Conservation (phyloP, 768 basidiomycete species). For the Lactarius psammicola region DNA sequence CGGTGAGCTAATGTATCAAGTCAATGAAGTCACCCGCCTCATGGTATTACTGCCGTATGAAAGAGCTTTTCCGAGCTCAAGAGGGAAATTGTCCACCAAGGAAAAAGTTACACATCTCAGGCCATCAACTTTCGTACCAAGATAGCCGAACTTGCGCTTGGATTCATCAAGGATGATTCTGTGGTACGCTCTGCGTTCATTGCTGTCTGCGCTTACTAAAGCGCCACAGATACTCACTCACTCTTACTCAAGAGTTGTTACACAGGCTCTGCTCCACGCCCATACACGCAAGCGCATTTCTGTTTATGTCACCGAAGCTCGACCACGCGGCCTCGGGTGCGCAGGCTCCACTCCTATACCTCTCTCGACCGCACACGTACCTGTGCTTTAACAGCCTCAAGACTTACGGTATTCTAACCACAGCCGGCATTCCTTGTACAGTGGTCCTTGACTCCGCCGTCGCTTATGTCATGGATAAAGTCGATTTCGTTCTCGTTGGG, state of each 20-base stretch:
- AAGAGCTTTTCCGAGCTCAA: constrained; percentile 86
- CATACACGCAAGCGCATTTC: constrained; percentile 91
- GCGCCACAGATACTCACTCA: constrained; percentile 84
- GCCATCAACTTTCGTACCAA: constrained; percentile 84
- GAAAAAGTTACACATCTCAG: constrained; percentile 69
- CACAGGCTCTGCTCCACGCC: constrained; percentile 87
- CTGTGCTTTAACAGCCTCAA: constrained; percentile 59
- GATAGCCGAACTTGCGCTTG: constrained; percentile 85
- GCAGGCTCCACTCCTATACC: constrained; percentile 30
- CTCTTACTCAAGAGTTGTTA: constrained; percentile 94
- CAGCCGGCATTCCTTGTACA: constrained; percentile 91
- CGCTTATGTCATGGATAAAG: constrained; percentile 94
- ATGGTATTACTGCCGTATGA: constrained; percentile 18
- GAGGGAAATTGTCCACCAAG: constrained; percentile 77
- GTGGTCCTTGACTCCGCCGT: constrained; percentile 96
- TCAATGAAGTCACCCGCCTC: constrained; percentile 23
- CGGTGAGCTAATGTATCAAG: constrained; percentile 47
- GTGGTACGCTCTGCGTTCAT: constrained; percentile 50
- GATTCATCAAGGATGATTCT: constrained; percentile 94
- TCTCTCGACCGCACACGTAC: constrained; percentile 19
- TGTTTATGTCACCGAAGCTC: constrained; percentile 96
- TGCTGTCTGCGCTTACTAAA: constrained; percentile 24
- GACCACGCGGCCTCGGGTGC: constrained; percentile 85
- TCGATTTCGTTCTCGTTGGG: constrained; percentile 93
- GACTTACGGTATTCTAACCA: constrained; percentile 84